Evolutionary conservation across 352 stramenopile species (phyloP).

Genomic region (Globisporangium barbulae): DNA sequence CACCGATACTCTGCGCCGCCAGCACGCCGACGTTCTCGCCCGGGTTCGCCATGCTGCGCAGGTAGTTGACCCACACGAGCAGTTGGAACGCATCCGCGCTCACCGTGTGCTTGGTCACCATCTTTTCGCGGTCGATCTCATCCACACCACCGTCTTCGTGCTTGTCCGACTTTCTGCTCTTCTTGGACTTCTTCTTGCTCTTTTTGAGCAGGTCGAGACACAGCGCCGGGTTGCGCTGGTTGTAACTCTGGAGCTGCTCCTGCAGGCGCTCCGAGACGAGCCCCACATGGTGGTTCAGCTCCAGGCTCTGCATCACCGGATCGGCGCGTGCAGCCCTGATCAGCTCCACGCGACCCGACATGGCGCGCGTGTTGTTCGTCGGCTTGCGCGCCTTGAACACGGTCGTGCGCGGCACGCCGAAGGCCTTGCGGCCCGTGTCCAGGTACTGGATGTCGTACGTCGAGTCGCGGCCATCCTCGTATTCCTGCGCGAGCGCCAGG

Average conservation of each 20-base stretch:
- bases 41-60: constrained; percentile 93
- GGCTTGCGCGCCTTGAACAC: constrained; percentile 74
- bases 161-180: constrained; percentile 63
- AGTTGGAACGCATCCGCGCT: constrained; percentile 85
- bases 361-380: constrained; percentile 64
- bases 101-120: constrained; percentile 77
- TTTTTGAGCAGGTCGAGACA: constrained; percentile 58
- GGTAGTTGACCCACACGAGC: constrained; percentile 98
- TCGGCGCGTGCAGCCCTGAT: constrained; percentile 69
- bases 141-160: constrained; percentile 25
- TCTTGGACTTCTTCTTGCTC: constrained; percentile 74
- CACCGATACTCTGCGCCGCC: constrained; percentile 98
- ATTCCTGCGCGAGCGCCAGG: constrained; percentile 53
- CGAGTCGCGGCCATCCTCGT: constrained; percentile 58
- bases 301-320: constrained; percentile 85
- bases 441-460: constrained; percentile 88
- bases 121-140: constrained; percentile 64
- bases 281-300: constrained; percentile 83
- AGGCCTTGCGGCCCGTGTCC: constrained; percentile 80
- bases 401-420: constrained; percentile 67
- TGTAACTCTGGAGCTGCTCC: constrained; percentile 72
- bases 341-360: constrained; percentile 80
- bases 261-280: constrained; percentile 87
- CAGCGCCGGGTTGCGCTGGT: constrained; percentile 68
- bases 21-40: constrained; percentile 99